Base-by-base conservation (phyloP, 2,329 filamentous ascomycete genomes). In the Dactylellina drechsleri region DNA sequence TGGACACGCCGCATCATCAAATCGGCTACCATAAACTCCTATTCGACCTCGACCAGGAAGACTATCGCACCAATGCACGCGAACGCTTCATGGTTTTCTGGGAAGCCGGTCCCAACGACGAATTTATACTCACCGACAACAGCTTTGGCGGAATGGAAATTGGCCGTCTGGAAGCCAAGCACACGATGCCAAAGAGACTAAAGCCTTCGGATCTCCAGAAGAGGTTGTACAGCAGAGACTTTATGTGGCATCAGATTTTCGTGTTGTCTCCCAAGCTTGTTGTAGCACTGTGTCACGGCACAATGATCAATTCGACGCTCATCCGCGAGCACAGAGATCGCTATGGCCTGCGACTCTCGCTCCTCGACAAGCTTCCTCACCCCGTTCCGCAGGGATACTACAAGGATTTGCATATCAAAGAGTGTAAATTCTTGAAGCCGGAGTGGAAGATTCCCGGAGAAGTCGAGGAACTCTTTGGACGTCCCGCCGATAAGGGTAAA, bases 231-330 rank as follows among this genome's bases (percentile, higher is more conserved):
- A 80, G 78, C 43, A 75, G 76, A 50, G 79, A 80, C 66, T 78
- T 77, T 56, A 80, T 79, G 79, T 80, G 79, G 79, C 79, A 80
- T 62, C 79, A 79, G 43, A 78, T 80, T 53, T 80, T 78, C 52
- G 78, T 80, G 53, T 77, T 80, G 59, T 79, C 79, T 18, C 79
- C 79, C 53, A 80, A 78, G 31, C 65, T 80, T 45, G 78, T 77
- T 53, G 77, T 79, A 54, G 79, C 79, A 62, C 71, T 80, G 58
- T 80, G 79, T 58, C 79, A 80, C 59, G 78, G 78, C 28, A 79
- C 79, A 18, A 72, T 79, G 57, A 78, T 79, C 52, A 77, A 80
- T 59, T 77, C 77, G 8, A 77, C 77, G 7, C 77, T 79, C 54
- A 77, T 73, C 20, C 72, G 76, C 56, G 74, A 76, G 28, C 79